Base-by-base conservation (phyloP, 2,329 filamentous ascomycete genomes). In the Gyromitra esculenta region DNA sequence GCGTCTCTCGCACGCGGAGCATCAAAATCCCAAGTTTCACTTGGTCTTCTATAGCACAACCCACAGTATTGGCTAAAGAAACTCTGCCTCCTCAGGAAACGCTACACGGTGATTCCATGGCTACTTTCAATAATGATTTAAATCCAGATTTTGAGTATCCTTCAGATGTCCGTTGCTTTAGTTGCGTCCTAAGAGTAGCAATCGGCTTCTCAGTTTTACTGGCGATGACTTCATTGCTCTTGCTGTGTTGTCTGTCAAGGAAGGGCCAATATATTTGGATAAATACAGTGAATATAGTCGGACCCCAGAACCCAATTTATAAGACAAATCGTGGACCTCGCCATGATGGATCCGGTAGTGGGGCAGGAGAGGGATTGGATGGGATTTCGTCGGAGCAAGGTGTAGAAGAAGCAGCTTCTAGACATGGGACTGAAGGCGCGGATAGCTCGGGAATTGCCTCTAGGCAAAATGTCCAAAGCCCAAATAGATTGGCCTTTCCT, bases 181-280 rank as follows among this genome's bases (percentile, higher is more conserved):
- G 11, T 21, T 57, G 50, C 25, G 66, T 75, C 25, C 48, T 75
- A 6, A 56, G 57, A 45, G 39, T 50, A 18, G 72, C 72, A 8
- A 50, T 64, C 39, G 66, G 72, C 8, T 15, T 75, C 57, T 69
- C 65, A 0, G 25, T 63, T 43, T 35, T 65, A 21, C 50, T 75
- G 15, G 39, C 59, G 7, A 65, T 75, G 5, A 63, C 66, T 25
- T 75, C 72, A 9, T 50, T 75, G 25, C 18, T 75, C 18, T n/a
- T 75, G 11, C 67, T 75, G 11, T 71, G 65, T 52, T 56, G 48
- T n/a, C 13, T 75, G 31, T 75, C 72, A 45, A 70, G 72, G 35
- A 75, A 56, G 8, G 66, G 65, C 18, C 72, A 65, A 31, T 71
- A 70, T 59, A 52, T 75, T 21, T 75, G 72, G 72, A 57, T 75